phyloP scores from a whole-genome alignment of 2,329 filamentous ascomycete genomes.

The Colletotrichum tropicale region DNA sequence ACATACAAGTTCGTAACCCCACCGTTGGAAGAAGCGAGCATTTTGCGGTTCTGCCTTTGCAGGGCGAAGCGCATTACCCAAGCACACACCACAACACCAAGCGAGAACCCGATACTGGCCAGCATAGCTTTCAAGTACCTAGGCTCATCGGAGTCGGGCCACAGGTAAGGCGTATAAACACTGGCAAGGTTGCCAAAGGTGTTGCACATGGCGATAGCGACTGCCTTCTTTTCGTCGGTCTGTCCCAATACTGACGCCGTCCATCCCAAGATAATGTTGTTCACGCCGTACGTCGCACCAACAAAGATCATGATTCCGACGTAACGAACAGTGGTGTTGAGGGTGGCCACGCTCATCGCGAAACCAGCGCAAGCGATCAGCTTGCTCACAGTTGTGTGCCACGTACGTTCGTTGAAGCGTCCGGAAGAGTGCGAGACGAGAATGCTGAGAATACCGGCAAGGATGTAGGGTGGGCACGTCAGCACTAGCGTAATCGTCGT shows the following conservation, averaged over 20 bases:
- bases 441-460: constrained; percentile 43
- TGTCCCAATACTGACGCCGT: constrained; percentile 43
- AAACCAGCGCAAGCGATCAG: constrained; percentile 37
- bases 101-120: constrained; percentile 27
- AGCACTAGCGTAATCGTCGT: constrained; percentile 49
- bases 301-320: constrained; percentile 41
- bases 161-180: constrained; percentile 24
- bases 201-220: constrained; percentile 37
- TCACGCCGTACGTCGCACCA: constrained; percentile 36
- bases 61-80: constrained; percentile 39
- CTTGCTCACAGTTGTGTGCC: constrained; percentile 51
- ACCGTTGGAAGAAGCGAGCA: constrained; percentile 19
- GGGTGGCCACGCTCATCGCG: constrained; percentile 27
- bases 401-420: constrained; percentile 50
- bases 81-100: constrained; percentile 36
- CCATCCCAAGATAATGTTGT: constrained; percentile 51
- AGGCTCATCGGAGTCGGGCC: constrained; percentile 16
- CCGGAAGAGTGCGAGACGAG: constrained; percentile 45
- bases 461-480: constrained; percentile 49
- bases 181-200: constrained; percentile 18
- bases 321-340: constrained; percentile 16
- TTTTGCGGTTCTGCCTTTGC: constrained; percentile 38
- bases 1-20: constrained; percentile 31
- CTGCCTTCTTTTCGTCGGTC: constrained; percentile 51
- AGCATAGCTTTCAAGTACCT: constrained; percentile 24